Base-by-base conservation (phyloP, 768 basidiomycete species). In the Exidia glandulosa region DNA sequence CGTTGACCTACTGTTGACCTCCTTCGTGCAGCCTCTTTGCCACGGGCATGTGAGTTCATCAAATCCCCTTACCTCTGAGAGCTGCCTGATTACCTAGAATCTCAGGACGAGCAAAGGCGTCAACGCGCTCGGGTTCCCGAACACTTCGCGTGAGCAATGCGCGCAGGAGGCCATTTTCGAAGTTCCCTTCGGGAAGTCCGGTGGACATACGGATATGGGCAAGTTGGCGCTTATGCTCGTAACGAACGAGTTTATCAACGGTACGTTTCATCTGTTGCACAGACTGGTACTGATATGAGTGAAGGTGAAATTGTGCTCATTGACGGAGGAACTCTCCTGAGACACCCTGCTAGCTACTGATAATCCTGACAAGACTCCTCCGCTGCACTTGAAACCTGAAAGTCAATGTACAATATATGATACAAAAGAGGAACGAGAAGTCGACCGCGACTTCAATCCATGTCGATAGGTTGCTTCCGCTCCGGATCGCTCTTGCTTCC, bases 181-280 rank as follows among this genome's bases (percentile, higher is more conserved):
- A 25, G 68, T 76, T 3, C 78, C 78, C 5, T 61, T 69, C n/a
- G 68, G 69, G 3, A 67, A 68, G 3, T 64, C 63, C 32, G 75
- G 73, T 31, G 75, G 76, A 23, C 69, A 76, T 1, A 69, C 68
- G 48, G 79, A 81, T 63, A 71, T 79, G 65, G 79, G 77, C 36
- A 67, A 70, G 3, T 65, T 78, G 10, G 77, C 73, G 16, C 68
- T 81, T 13, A 76, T 74, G 63, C 64, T 79, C 9, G 73, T 79
- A 25, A 71, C 73, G 7, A 79, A 81, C 60, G 75, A 75, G 71
- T 80, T 73, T 62, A 74, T 81, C 50, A 79, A 77, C 58, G 77
- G 75, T 2, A 58, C 57, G 37, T n/a, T 31, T 19, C n/a, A 54
- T 60, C 54, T 55, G 59, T 33, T 59, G 60, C 32, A 9, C 54